Conservation (phyloP, 176 grass and related monocot species). For the Coix lacrymajobi region DNA sequence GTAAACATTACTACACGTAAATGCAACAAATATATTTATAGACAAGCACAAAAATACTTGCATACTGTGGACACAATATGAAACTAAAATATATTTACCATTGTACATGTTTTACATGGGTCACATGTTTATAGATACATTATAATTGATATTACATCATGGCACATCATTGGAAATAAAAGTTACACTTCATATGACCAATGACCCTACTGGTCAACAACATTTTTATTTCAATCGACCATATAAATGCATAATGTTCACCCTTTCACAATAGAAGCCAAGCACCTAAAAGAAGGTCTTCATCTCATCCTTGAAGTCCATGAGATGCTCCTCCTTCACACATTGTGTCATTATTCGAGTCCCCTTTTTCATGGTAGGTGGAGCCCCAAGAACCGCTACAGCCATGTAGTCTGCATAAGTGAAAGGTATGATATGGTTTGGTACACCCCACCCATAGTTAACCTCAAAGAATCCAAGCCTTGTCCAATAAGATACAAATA, state of each 20-base stretch:
- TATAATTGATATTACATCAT: too few relatives aligned
- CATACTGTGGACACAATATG: neutral
- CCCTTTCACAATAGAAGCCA: neutral
- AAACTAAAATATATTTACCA: neutral
- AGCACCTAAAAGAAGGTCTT: slow-evolving; percentile 39
- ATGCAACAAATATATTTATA: neutral
- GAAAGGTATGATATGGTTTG: slow-evolving; percentile 55
- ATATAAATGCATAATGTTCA: neutral
- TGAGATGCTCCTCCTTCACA: slow-evolving; percentile 38
- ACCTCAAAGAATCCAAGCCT: slow-evolving; percentile 60
- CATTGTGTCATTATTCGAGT: slow-evolving; percentile 71
- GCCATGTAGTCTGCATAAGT: slow-evolving; percentile 67
- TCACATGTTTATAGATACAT: neutral
- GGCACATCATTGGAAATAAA: neutral
- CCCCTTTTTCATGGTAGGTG: slow-evolving; percentile 35
- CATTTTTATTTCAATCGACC: neutral
- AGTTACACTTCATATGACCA: neutral
- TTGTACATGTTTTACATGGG: too few relatives aligned
- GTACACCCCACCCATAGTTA: slow-evolving; percentile 63
- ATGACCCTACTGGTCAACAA: neutral
- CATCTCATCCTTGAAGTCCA: slow-evolving; percentile 47
- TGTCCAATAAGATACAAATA: slow-evolving; percentile 78
- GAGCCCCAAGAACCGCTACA: slow-evolving; percentile 50
- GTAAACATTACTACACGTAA: too few relatives aligned
- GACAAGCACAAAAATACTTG: neutral